Evolutionary conservation across 768 basidiomycete species (phyloP), one percentile per base, ranked within the genome.

Genomic region (Asterophora parasitica): DNA sequence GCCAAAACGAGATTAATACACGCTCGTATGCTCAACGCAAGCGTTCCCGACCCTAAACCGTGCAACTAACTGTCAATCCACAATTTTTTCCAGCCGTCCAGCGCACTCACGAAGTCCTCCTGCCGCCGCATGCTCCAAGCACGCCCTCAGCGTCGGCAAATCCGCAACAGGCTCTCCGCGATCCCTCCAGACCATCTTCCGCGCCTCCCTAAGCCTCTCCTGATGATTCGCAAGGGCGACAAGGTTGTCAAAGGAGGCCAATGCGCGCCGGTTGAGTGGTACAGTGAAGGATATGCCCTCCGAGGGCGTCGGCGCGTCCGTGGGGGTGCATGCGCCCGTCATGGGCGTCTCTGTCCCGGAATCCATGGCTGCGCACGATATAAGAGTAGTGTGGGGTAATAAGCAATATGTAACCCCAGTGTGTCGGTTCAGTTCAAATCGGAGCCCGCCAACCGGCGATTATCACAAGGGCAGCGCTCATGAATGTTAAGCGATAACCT

Each of bases 141-240:
- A 87, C 48, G 82, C 79, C 61, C 76, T 72, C 23, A 90, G 50
- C 42, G 77, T 78, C 30, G 74, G 63, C 17, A 93, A 58, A 52
- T 89, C 83, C 0, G 74, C 80, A 0, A 84, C 84, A 13, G 82
- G 85, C 63, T 91, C 82, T 3, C 90, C 88, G 51, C 77, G 71
- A 57, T 90, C 85, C 10, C 87, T 73, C 87, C 89, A 89, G 3
- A 92, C 79, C 65, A 91, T 84, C 62, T 81, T 88, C 46, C 85
- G 75, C 0, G 89, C 87, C 46, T 81, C 82, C 51, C 67, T 76
- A 27, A 92, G 70, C 2, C 79, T 73, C 51, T 92, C 87, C 61
- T 89, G 84, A 64, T 87, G 81, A 65, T 91, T 90, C 4, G 90
- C 91, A 46, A 93, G 74, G 11, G 85, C 86, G 16, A 90, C 83